phyloP scores from a whole-genome alignment of 2,329 filamentous ascomycete species.

The Hymenoscyphus repandus region DNA sequence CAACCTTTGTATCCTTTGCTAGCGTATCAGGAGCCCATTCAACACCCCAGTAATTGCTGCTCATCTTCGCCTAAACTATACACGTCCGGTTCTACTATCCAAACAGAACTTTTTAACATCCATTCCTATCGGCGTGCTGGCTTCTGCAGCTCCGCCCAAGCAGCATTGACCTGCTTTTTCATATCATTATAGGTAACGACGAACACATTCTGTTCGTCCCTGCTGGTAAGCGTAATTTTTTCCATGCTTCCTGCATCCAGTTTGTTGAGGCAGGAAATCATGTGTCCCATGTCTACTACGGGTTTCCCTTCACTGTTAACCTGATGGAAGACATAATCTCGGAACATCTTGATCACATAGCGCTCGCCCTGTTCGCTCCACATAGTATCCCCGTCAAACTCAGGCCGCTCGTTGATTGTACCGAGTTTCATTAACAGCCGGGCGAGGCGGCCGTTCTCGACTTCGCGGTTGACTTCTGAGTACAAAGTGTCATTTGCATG shows the following conservation, averaged over 20 bases:
- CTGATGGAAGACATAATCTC: constrained; percentile 96
- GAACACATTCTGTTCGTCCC: constrained; percentile 86
- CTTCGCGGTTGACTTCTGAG: constrained; percentile 68
- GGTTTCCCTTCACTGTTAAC: constrained; percentile 81
- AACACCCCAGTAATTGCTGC: too few species aligned
- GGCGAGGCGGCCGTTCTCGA: constrained; percentile 84
- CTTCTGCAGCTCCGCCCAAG: constrained; percentile 50
- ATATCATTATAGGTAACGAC: constrained; percentile 88
- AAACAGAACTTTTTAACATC: neutral
- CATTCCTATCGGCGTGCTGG: constrained; percentile 6
- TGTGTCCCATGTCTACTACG: constrained; percentile 80
- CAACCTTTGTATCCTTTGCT: too few species aligned
- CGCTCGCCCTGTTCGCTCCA: constrained; percentile 94
- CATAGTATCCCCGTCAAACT: constrained; percentile 68
- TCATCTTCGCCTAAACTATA: neutral
- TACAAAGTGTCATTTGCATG: constrained; percentile 72
- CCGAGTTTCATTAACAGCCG: constrained; percentile 80
- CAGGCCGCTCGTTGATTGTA: constrained; percentile 82
- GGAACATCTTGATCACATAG: constrained; percentile 89
- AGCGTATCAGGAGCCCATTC: too few species aligned
- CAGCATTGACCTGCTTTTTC: constrained; percentile 56
- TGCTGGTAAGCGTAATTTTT: constrained; percentile 75
- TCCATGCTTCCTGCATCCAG: constrained; percentile 87
- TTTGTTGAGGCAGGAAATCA: constrained; percentile 83
- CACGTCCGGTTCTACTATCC: neutral